Conservation (phyloP, 768 basidiomycete species). For the Tubosaeta sp. region DNA sequence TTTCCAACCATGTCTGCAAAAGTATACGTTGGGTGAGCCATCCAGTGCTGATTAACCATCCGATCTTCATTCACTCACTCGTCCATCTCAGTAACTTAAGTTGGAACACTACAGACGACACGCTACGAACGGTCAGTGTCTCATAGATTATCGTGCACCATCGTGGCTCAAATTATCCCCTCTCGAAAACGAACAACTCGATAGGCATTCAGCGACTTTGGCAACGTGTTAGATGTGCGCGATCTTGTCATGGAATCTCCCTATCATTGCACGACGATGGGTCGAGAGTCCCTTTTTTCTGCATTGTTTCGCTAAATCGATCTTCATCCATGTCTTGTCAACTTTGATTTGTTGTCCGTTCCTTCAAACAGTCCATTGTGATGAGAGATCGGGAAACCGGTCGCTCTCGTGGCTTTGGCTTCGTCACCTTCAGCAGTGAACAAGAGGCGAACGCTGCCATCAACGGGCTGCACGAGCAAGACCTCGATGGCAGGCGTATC, state of each 20-base stretch:
- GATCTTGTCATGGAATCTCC: slow-evolving; percentile 28
- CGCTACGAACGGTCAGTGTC: slow-evolving; percentile 22
- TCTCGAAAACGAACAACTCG: not conserved
- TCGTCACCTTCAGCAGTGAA: slow-evolving; percentile 37
- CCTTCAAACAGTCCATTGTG: slow-evolving; percentile 27
- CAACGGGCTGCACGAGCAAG: slow-evolving; percentile 42
- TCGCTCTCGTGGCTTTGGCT: slow-evolving; percentile 55
- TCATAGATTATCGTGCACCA: not conserved
- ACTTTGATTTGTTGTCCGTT: slow-evolving; percentile 3
- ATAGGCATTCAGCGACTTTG: slow-evolving; percentile 42
- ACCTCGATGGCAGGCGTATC: slow-evolving; percentile 51
- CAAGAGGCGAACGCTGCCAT: slow-evolving; percentile 45
- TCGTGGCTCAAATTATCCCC: slow-evolving; percentile 7
- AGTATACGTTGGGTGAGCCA: slow-evolving; percentile 31
- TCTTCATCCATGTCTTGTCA: slow-evolving; percentile 21
- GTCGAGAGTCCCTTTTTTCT: slow-evolving; percentile 22
- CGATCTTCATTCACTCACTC: not conserved
- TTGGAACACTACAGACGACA: slow-evolving; percentile 31
- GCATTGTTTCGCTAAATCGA: slow-evolving; percentile 24
- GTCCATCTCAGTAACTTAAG: slow-evolving; percentile 27
- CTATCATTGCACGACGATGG: slow-evolving; percentile 30
- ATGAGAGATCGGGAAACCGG: slow-evolving; percentile 54
- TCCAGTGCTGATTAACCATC: not conserved
- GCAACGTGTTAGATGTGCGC: slow-evolving; percentile 50
- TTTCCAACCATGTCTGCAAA: slow-evolving; percentile 28